These are phyloP conservation scores for Hypholoma sublateritium DNA, from an alignment of 768 basidiomycete species.

Conservation along the genomic window DNA sequence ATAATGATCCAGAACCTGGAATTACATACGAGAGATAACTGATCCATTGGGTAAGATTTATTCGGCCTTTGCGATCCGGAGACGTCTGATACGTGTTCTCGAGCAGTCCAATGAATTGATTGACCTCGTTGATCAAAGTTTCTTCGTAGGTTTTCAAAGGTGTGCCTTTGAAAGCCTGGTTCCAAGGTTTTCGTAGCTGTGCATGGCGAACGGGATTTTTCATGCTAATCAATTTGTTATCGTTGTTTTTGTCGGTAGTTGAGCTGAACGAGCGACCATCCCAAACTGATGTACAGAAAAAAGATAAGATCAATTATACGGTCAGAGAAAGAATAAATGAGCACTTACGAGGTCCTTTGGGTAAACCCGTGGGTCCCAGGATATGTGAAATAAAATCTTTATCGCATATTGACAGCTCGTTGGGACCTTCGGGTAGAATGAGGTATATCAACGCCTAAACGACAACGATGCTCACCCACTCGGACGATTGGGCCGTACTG, in stretches of 20 bases:
- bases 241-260: not conserved
- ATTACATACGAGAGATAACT: conserved; percentile 34
- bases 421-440: conserved; percentile 26
- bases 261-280: conserved; percentile 1
- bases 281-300: not conserved
- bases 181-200: conserved; percentile 38
- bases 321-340: not conserved
- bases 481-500: conserved; percentile 56
- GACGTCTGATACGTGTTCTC: conserved; percentile 11
- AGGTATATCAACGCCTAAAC: not conserved
- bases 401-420: conserved; percentile 40
- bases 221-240: not conserved
- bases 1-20: not conserved
- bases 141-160: conserved; percentile 29
- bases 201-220: conserved; percentile 19
- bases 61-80: conserved; percentile 2
- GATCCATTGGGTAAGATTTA: conserved; percentile 36
- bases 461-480: conserved; percentile 34
- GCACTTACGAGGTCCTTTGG: conserved; percentile 35
- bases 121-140: conserved; percentile 14
- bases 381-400: conserved; percentile 28
- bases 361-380: conserved; percentile 35
- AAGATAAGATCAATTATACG: too few species aligned
- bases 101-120: conserved; percentile 20
- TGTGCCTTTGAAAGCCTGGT: conserved; percentile 32